Base-by-base conservation (phyloP, 495 filamentous ascomycete species). In the Lasiosphaeria hispida region DNA sequence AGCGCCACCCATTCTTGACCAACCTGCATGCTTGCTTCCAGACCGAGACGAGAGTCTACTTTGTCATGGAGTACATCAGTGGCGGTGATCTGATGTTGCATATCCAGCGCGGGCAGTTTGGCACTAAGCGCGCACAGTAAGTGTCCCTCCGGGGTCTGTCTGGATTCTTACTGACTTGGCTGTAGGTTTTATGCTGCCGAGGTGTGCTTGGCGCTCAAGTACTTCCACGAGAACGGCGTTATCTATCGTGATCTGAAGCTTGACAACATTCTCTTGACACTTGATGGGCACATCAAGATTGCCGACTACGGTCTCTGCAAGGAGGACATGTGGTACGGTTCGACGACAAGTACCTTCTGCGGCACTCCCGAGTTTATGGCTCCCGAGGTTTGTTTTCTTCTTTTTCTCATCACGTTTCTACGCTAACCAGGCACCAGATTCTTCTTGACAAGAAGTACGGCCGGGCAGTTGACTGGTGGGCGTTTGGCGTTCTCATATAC, bases 301-400 rank as follows among this genome's bases (percentile, higher is more conserved):
- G 95, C 83, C 41, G 94, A 99, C 82, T 99, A 96, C 70, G 94
- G 94, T 82, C 81, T 99, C 44, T 99, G 94, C 77, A 99, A 99
- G 73, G 95, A 99, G 67, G 92, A 97, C 59, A 99, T 99, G 95
- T 97, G 92, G 90, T 97, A 97, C 71, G 92, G 92, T 37, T 90
- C 88, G 53, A 96, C 89, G 0, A 99, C 94, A 1, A 92, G 92
- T 75, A 99, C 94, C 23, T 99, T 99, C 77, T 99, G 94, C 74
- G 94, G 94, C 73, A 99, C 94, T 18, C 94, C 94, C 40, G 94
- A 99, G 68, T 99, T 99, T 59, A 99, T 99, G 94, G 94, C 94
- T 11, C 94, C 94, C 10, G 94, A 99, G 82, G 91, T 95, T 82
- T 68, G 82, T 74, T 8, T 15, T 4, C 37, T 48, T 10, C 4